These are phyloP conservation scores for Verticillium isaacii DNA, from an alignment of 2,329 filamentous ascomycete genomes.

Conservation along the genomic window DNA sequence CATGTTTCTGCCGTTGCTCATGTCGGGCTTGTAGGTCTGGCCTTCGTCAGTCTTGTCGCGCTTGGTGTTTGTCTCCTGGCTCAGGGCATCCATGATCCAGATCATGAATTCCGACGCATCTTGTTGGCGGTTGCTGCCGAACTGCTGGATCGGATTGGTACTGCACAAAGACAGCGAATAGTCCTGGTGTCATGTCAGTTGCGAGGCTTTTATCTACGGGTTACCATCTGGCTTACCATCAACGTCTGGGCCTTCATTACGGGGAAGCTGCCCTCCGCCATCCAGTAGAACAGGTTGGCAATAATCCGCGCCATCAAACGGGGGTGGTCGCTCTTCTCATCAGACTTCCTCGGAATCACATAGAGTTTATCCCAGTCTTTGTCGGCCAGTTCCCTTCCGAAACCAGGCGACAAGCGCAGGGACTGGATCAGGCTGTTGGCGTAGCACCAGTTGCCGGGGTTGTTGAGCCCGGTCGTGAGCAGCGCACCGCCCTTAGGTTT, in stretches of 20 bases:
- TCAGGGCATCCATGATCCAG: slow-evolving; percentile 75
- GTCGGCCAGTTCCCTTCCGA: slow-evolving; percentile 61
- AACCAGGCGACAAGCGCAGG: slow-evolving; percentile 66
- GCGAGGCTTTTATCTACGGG: neutral
- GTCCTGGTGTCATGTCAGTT: slow-evolving; percentile 34
- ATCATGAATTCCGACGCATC: slow-evolving; percentile 88
- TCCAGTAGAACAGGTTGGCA: slow-evolving; percentile 54
- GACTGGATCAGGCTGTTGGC: slow-evolving; percentile 89
- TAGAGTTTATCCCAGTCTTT: slow-evolving; percentile 56
- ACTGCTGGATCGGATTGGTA: slow-evolving; percentile 36
- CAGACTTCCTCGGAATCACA: slow-evolving; percentile 62
- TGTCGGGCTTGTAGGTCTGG: slow-evolving; percentile 17
- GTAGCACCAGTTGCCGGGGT: slow-evolving; percentile 82
- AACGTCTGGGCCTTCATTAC: slow-evolving; percentile 51
- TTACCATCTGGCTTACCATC: slow-evolving; percentile 39
- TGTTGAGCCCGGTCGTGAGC: slow-evolving; percentile 68
- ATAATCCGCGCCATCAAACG: slow-evolving; percentile 58
- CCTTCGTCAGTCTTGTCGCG: slow-evolving; percentile 23
- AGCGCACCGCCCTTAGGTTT: slow-evolving; percentile 29
- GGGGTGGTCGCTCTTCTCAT: slow-evolving; percentile 46
- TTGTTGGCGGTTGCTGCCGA: slow-evolving; percentile 75
- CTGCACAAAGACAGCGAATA: slow-evolving; percentile 35
- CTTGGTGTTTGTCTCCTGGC: slow-evolving; percentile 74
- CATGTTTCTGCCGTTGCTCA: slow-evolving; percentile 25
- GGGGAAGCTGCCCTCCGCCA: slow-evolving; percentile 44